Evolutionary conservation across 148 eudicot species (phyloP).

Genomic region (Vaccinium corymbosum): DNA sequence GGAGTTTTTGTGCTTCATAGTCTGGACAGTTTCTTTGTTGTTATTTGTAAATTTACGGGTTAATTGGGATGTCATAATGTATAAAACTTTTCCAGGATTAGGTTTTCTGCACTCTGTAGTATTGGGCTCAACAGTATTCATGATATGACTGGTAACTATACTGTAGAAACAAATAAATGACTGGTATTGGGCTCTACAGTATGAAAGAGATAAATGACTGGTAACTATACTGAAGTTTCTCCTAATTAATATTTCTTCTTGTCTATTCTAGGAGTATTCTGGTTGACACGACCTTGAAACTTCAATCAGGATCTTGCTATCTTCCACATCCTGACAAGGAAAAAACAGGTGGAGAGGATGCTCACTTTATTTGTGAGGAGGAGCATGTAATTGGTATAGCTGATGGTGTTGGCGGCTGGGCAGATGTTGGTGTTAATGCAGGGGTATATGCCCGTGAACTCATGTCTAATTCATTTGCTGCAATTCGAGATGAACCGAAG

Average conservation of each 20-base stretch:
- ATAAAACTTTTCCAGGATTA: neutral
- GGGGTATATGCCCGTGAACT: conserved; percentile 85
- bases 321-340: conserved; percentile 88
- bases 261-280: conserved; percentile 36
- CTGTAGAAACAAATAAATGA: neutral
- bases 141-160: neutral
- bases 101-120: conserved; percentile 4
- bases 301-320: conserved; percentile 73
- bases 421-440: conserved; percentile 82
- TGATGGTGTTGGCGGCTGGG: conserved; percentile 99
- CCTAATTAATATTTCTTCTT: conserved; percentile 21
- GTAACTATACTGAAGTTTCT: conserved; percentile 18
- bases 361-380: conserved; percentile 78
- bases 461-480: conserved; percentile 76
- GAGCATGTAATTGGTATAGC: conserved; percentile 80
- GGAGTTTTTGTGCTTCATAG: no score
- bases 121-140: neutral
- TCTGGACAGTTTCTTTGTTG: no score
- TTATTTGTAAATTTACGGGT: neutral
- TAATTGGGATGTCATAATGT: neutral
- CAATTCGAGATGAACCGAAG: conserved; percentile 52
- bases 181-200: neutral
- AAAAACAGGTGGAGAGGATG: conserved; percentile 94
- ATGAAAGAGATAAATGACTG: neutral
- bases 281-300: conserved; percentile 42